These are phyloP conservation scores for Spathaspora passalidarum DNA, from an alignment of 805 yeast genomes.

Conservation along the genomic window DNA sequence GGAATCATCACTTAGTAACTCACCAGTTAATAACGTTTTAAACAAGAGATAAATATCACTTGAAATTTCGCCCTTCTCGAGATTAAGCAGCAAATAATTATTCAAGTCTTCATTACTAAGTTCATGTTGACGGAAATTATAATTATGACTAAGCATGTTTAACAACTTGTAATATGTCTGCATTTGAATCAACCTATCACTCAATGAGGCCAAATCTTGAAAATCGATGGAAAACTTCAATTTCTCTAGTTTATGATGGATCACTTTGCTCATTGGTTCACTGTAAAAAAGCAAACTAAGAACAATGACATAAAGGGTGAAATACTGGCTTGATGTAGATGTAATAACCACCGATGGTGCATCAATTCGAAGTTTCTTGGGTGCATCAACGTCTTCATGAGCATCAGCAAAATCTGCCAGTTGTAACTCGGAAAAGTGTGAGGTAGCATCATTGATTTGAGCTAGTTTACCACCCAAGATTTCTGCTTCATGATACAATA, in stretches of 20 bases:
- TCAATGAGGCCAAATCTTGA: conserved; percentile 52
- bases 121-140: conserved; percentile 45
- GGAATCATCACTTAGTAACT: conserved; percentile 16
- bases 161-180: conserved; percentile 48
- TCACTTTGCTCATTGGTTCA: conserved; percentile 63
- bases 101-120: conserved; percentile 48
- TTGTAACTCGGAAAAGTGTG: background rate
- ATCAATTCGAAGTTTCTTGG: conserved; percentile 53
- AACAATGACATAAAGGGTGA: conserved; percentile 58
- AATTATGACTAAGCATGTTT: conserved; percentile 41
- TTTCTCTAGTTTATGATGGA: conserved; percentile 61
- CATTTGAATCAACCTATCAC: conserved; percentile 44
- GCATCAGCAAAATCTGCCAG: conserved; percentile 3
- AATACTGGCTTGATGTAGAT: conserved; percentile 73
- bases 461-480: conserved; percentile 22
- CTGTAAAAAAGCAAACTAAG: conserved; percentile 65
- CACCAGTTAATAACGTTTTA: conserved; percentile 37
- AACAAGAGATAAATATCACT: conserved; percentile 35
- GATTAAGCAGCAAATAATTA: conserved; percentile 37
- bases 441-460: conserved; percentile 6
- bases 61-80: conserved; percentile 29
- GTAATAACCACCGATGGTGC: conserved; percentile 66
- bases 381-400: conserved; percentile 5
- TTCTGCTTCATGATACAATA: conserved; percentile 50
- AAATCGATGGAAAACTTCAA: conserved; percentile 69